phyloP scores from a whole-genome alignment of 1,139 yeast species.

The Diutina rugosa region DNA sequence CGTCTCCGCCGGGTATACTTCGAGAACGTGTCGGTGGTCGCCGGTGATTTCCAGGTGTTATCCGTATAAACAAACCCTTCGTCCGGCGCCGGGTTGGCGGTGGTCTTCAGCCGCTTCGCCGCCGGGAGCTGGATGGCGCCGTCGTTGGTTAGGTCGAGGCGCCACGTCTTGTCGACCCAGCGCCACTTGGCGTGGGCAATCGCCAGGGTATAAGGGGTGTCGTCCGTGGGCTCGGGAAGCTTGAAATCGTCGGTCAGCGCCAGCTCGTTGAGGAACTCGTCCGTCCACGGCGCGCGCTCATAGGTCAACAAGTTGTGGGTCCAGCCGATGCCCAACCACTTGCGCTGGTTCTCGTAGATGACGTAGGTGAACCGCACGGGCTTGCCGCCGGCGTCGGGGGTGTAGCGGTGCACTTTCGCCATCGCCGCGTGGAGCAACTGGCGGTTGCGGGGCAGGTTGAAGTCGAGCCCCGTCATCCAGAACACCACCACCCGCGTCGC shows the following conservation, averaged over 20 bases:
- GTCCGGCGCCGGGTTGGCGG: constrained; percentile 65
- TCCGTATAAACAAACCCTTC: constrained; percentile 87
- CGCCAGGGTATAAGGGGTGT: constrained; percentile 21
- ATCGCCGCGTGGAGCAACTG: constrained; percentile 42
- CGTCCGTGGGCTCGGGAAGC: constrained; percentile 51
- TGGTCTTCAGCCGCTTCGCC: constrained; percentile 49
- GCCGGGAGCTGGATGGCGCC: constrained; percentile 67
- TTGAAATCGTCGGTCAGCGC: constrained; percentile 65
- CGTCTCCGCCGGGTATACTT: constrained; percentile 90
- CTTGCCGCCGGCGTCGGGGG: constrained; percentile 17
- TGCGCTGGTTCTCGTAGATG: constrained; percentile 88
- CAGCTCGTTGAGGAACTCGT: constrained; percentile 81
- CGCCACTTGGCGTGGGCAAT: constrained; percentile 72
- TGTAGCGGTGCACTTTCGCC: constrained; percentile 44
- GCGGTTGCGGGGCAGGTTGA: constrained; percentile 41
- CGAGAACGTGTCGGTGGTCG: constrained; percentile 78
- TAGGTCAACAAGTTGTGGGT: constrained; percentile 81
- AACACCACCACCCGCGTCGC: constrained; percentile 58
- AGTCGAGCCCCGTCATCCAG: constrained; percentile 79
- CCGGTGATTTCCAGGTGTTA: constrained; percentile 87
- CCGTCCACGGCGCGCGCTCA: constrained; percentile 96
- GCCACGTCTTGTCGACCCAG: constrained; percentile 92
- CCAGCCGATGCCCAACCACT: constrained; percentile 99
- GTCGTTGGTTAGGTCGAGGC: constrained; percentile 78
- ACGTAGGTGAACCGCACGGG: constrained; percentile 86